Conservation (phyloP, 805 yeast genomes). For the Candida arabinofermentans region DNA sequence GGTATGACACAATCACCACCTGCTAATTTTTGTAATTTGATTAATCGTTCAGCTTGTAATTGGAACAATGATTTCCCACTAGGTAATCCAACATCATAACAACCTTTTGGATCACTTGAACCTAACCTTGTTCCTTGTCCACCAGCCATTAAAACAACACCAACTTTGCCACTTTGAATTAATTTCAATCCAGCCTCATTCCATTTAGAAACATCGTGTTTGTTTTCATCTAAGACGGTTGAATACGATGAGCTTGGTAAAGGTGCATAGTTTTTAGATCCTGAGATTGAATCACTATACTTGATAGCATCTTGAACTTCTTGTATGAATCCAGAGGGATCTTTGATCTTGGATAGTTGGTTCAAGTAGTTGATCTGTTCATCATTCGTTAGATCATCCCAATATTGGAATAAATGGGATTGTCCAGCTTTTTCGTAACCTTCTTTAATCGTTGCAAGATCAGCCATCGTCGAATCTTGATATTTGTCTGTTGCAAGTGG, state of each 20-base stretch:
- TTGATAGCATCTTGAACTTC: slow-evolving; percentile 46
- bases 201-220: slow-evolving; percentile 29
- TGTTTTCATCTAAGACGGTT: slow-evolving; percentile 31
- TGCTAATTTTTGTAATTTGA: slow-evolving; percentile 58
- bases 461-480: not conserved
- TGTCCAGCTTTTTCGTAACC: slow-evolving; percentile 46
- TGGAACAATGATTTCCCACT: slow-evolving; percentile 83
- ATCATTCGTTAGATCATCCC: slow-evolving; percentile 34
- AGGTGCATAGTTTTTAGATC: slow-evolving; percentile 35
- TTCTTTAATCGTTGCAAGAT: slow-evolving; percentile 9
- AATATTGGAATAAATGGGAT: slow-evolving; percentile 46
- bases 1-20: slow-evolving; percentile 39
- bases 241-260: slow-evolving; percentile 54
- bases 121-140: slow-evolving; percentile 98
- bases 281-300: slow-evolving; percentile 25
- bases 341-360: slow-evolving; percentile 39
- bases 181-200: slow-evolving; percentile 57
- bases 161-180: slow-evolving; percentile 70
- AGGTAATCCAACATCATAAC: slow-evolving; percentile 83
- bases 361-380: slow-evolving; percentile 35
- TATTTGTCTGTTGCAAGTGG: too few relatives aligned
- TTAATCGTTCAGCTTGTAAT: slow-evolving; percentile 84
- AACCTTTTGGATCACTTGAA: slow-evolving; percentile 87
- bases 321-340: slow-evolving; percentile 37
- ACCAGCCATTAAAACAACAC: slow-evolving; percentile 91